phyloP scores from a whole-genome alignment of 257 asterid genomes.

The Plectranthus barbatus region DNA sequence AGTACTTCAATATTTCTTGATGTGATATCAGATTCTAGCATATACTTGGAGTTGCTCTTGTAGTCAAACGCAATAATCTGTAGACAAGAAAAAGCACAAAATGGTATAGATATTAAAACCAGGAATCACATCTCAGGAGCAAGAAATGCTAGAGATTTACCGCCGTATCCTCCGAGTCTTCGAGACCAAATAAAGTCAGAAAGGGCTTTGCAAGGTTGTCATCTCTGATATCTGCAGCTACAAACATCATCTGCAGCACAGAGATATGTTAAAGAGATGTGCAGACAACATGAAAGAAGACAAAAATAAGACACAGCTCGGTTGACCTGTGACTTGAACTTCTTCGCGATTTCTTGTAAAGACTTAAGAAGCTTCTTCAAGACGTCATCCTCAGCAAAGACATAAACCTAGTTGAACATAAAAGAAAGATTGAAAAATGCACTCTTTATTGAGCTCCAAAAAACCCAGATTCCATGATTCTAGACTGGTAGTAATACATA shows the following conservation, averaged over 20 bases:
- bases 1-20: conserved; percentile 59
- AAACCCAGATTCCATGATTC: not conserved
- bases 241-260: conserved; percentile 63
- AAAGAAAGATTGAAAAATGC: not conserved
- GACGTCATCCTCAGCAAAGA: conserved; percentile 64
- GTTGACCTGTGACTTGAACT: conserved; percentile 74
- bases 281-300: not conserved
- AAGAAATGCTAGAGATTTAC: conserved; percentile 31
- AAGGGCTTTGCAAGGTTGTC: conserved; percentile 91
- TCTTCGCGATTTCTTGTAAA: conserved; percentile 56
- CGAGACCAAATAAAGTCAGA: conserved; percentile 81
- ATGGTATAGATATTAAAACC: conserved; percentile 5
- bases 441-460: not conserved
- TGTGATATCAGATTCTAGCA: conserved; percentile 55
- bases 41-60: conserved; percentile 47
- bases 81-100: not conserved
- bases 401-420: conserved; percentile 50
- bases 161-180: conserved; percentile 51
- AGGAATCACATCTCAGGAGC: conserved; percentile 15
- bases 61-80: conserved; percentile 75
- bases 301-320: conserved; percentile 3
- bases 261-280: conserved; percentile 10
- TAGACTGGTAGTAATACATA: no score
- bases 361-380: conserved; percentile 52
- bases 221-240: conserved; percentile 61